Base-by-base conservation (phyloP, 257 asterid species). In the Echium plantagineum region DNA sequence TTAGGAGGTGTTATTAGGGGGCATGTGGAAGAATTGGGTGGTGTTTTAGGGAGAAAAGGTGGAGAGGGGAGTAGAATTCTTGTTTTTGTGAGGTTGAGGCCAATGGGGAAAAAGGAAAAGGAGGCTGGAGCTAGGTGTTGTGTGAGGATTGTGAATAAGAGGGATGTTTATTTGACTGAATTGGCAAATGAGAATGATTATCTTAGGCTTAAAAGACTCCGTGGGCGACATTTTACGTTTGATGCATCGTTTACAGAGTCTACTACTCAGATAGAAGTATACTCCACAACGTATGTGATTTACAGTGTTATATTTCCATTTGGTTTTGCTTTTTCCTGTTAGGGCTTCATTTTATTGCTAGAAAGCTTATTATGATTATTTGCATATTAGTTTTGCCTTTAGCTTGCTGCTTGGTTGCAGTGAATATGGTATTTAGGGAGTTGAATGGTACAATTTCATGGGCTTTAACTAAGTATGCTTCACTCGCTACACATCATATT, bases 81-180 rank as follows among this genome's bases (percentile, higher is more conserved):
- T 67, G 90, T 80, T 60, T 83, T 83, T 66, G 90, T 83, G 74
- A 83, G 90, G 77, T 57, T 77, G 66, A 80, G 90, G 79, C 90
- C 90, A 18, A 71, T 71, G 74, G 72, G 63, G 31, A 83, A 72
- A 72, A 77, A 77, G 80, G 90, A 83, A 65, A 80, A 54, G 57
- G 84, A 80, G 48, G 76, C 78, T 57, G 90, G 86, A 59, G 77
- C 90, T 18, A 75, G 81, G 58, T 75, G 82, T 67, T 75, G 82
- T 59, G 84, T 83, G 49, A 69, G 67, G 65, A 77, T 77, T 68
- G 84, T 77, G 70, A 79, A 80, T 60, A 75, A 71, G 12, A 73
- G 84, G 61, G 86, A 80, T 74, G 76, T 83, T 64, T 83, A 71
- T 63, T 62, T 83, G 58, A 77, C 90, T 0, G 84, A 83, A 61